Percentiles rank a stretch among this genome's conserved stretches.
Evolutionary conservation across 257 asterid species (phyloP).

Genomic region (Apocynum venetum): DNA sequence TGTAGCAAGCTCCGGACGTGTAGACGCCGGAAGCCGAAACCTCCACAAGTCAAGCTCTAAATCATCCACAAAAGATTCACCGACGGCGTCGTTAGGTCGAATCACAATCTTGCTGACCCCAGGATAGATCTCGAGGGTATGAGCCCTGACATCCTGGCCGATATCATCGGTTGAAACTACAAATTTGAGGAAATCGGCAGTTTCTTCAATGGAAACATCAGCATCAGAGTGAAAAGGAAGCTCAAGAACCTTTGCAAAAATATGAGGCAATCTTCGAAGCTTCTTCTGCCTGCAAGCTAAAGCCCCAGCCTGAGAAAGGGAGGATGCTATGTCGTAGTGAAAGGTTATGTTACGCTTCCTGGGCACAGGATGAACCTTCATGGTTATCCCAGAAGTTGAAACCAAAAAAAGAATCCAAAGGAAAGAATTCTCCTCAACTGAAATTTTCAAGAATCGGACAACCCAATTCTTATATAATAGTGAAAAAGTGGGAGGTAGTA

Average conservation of each 20-base stretch:
- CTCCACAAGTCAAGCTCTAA: slow-evolving; percentile 78
- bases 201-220: slow-evolving; percentile 58
- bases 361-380: slow-evolving; percentile 80
- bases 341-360: slow-evolving; percentile 53
- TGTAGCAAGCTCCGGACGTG: slow-evolving; percentile 61
- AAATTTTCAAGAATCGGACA: background rate
- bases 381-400: background rate
- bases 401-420: slow-evolving; percentile 7
- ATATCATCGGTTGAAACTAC: slow-evolving; percentile 51
- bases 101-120: slow-evolving; percentile 71
- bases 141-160: slow-evolving; percentile 48
- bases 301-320: slow-evolving; percentile 43
- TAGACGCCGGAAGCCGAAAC: slow-evolving; percentile 61
- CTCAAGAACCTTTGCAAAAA: slow-evolving; percentile 76
- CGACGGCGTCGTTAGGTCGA: slow-evolving; percentile 34
- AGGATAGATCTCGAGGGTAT: slow-evolving; percentile 67
- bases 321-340: slow-evolving; percentile 57
- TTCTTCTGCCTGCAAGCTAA: slow-evolving; percentile 52
- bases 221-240: slow-evolving; percentile 75
- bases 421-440: background rate
- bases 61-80: slow-evolving; percentile 40
- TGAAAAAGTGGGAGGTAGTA: background rate
- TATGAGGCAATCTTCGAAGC: slow-evolving; percentile 76
- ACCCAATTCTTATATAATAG: background rate
- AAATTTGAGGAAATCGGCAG: slow-evolving; percentile 49